Evolutionary conservation across 2,329 filamentous ascomycete genomes (phyloP), one percentile per base, ranked within the genome.

Genomic region (Alternaria infectoria): DNA sequence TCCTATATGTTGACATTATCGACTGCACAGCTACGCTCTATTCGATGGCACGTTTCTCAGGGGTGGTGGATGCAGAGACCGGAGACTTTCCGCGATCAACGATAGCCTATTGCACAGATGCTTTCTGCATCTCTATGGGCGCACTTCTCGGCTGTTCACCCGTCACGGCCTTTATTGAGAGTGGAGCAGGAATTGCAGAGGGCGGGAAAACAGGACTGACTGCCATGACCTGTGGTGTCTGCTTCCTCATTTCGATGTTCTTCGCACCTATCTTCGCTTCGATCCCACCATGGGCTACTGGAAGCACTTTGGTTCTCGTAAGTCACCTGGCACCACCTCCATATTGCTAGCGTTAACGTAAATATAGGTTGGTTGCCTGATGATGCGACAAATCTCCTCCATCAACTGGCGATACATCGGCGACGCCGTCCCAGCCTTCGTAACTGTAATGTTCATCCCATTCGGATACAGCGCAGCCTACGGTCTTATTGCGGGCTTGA

Each of bases 241-340:
- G 92, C 82, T 97, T 97, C 83, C 91, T 97, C 82, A 87, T 96
- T 72, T 90, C 91, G 47, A 87, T 97, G 69, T 96, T 96, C 84
- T 96, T 96, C 76, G 92, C 93, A 0, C 93, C 93, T 0, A 95
- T 96, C 57, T 96, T 96, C 75, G 93, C 93, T 6, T 95, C 91
- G 0, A 96, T 96, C 57, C 93, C 93, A 4, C 90, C 93, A 0
- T 96, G 92, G 92, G 93, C 93, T 4, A 97, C 93, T 0, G 93
- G 93, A 54, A 93, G 91, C 77, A 93, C 93, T 13, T 85, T 96
- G 30, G 86, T 96, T 66, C 87, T 96, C 43, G 92, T 96, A 70
- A 70, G 75, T 63, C n/a, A 6, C 44, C 13, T 26, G 10, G 23
- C 10, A 17, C 11, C 5, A 15, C 9, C 49, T 25, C 19, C 25